Evolutionary conservation across 345 rosid species (phyloP).

Genomic region (Angophora floribunda): DNA sequence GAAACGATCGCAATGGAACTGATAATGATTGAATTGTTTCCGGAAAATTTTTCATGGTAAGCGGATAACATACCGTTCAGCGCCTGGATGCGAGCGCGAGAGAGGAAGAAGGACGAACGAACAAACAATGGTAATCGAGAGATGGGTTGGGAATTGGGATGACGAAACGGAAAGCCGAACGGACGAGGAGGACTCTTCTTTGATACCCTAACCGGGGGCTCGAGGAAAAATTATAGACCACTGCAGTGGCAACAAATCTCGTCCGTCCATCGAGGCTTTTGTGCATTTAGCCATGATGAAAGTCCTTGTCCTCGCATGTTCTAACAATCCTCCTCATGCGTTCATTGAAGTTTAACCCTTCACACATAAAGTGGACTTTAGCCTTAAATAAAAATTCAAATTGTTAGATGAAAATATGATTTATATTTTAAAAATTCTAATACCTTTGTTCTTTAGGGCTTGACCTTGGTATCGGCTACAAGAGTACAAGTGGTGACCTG

Average conservation of each 20-base stretch:
- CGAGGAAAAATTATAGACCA: not conserved
- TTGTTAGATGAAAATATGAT: too few species aligned
- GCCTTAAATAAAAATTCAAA: too few species aligned
- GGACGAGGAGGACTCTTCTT: not conserved
- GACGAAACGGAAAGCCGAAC: too few species aligned
- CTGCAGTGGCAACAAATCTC: not conserved
- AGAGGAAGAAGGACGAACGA: not conserved
- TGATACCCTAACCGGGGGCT: not conserved
- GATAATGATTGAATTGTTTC: not conserved
- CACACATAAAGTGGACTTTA: too few species aligned
- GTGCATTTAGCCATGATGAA: not conserved
- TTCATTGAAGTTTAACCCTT: too few species aligned
- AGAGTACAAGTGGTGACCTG: not conserved
- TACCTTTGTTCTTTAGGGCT: not conserved
- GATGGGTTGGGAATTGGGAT: not conserved
- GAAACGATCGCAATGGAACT: not conserved
- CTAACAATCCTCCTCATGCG: too few species aligned
- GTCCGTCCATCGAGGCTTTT: not conserved
- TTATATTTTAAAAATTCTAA: too few species aligned
- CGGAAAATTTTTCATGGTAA: not conserved
- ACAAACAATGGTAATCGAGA: not conserved
- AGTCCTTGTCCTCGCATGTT: too few species aligned
- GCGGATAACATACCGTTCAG: not conserved
- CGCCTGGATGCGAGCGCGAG: not conserved
- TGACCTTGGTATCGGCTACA: not conserved